Percentiles rank a stretch among this genome's conserved stretches.
These are phyloP conservation scores for Camellia oleifera DNA, from an alignment of 179 eudicot species.

Conservation along the genomic window DNA sequence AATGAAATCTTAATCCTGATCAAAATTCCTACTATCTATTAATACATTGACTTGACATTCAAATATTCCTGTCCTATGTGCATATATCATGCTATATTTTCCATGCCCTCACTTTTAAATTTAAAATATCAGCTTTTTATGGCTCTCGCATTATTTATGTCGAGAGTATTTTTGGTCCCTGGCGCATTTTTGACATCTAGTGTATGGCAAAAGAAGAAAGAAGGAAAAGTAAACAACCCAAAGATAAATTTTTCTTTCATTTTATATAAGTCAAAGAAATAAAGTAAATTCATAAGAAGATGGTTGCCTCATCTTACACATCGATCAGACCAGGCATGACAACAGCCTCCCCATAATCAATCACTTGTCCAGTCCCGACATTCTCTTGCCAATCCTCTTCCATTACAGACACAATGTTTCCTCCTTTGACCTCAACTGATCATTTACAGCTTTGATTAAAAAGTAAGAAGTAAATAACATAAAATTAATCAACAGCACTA, in stretches of 20 bases:
- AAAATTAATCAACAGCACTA: not conserved
- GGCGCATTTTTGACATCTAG: not conserved
- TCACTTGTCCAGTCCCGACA: constrained; percentile 31
- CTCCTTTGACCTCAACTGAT: constrained; percentile 88
- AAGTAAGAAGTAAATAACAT: not conserved
- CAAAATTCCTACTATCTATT: not conserved
- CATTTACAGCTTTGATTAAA: constrained; percentile 31
- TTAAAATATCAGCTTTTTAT: not conserved
- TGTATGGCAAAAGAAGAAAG: not conserved
- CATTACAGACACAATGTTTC: constrained; percentile 59
- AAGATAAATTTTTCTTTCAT: not conserved
- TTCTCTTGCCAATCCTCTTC: constrained; percentile 62
- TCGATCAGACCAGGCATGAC: constrained; percentile 97
- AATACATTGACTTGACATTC: not conserved
- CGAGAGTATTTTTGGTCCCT: not conserved
- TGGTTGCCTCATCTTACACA: constrained; percentile 55
- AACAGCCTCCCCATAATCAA: constrained; percentile 90
- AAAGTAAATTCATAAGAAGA: not conserved
- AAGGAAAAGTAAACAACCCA: not conserved
- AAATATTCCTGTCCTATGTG: not conserved
- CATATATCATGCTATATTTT: not conserved
- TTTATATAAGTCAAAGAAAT: not conserved
- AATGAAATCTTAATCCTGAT: not conserved
- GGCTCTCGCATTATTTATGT: not conserved
- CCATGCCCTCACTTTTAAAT: not conserved